Base-by-base conservation (phyloP, 192 early-diverging fungal genomes). In the Neocallimastix lanati region DNA sequence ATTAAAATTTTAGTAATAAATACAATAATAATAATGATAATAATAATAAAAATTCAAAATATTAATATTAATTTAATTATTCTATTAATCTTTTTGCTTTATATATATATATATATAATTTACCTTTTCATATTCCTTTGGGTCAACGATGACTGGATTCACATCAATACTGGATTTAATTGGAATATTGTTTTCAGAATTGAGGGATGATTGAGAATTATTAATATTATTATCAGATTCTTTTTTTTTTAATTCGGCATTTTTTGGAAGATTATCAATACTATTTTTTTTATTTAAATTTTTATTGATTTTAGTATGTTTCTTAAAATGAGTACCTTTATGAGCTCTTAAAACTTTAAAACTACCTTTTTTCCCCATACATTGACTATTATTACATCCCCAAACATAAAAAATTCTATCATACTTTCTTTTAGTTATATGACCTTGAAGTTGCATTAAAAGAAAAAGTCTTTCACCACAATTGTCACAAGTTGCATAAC, bases 371-470 rank as follows among this genome's bases (percentile, higher is more conserved):
- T 88, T 89, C 21, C 88, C 88, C 83, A 92, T 90, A 83, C 95
- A 96, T n/a, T 82, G 79, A 28, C 90, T 86, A 29, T 86, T 87
- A 78, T 93, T 94, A 84, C 95, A 96, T 27, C 86, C 92, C 90
- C 92, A 93, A 4, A 95, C 84, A 83, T 96, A 96, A 21, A 94
- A 83, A 0, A 92, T 88, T 28, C 95, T 86, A 79, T 94, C 92
- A 81, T 88, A 93, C 29, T 88, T 79, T 18, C 92, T 92, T 33
- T 87, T 87, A 13, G 88, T 86, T 36, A 94, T 84, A 25, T 94
- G 93, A 21, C 88, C 93, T 82, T 93, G 91, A 21, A 89, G 85
- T 83, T 96, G 95, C 13, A 90, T 82, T 11, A 96, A 80, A 28
- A 94, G 82, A 40, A 88, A 86, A 88, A 96, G 91, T 0, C 83